These are phyloP conservation scores for Amyloporia xantha DNA, from an alignment of 768 basidiomycete species.

Conservation along the genomic window DNA sequence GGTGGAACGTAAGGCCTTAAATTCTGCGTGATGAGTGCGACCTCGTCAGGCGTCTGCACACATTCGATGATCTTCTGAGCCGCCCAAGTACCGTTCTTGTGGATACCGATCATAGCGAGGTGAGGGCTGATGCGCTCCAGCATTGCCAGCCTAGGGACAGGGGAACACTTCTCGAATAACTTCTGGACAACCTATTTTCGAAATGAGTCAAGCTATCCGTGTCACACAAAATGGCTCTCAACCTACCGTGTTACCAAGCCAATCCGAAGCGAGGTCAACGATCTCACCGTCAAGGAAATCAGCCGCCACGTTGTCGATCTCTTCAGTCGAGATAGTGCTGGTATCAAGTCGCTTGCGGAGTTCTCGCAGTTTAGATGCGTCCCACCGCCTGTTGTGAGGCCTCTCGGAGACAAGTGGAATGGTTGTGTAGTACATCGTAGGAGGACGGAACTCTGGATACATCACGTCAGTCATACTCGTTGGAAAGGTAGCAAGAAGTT, in stretches of 20 bases:
- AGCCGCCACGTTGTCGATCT: constrained; percentile 83
- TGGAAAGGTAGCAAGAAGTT: background rate
- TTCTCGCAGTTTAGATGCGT: constrained; percentile 89
- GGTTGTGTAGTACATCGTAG: constrained; percentile 93
- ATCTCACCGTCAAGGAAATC: constrained; percentile 94
- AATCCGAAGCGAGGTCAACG: constrained; percentile 93
- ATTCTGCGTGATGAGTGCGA: constrained; percentile 77
- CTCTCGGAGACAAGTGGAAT: constrained; percentile 88
- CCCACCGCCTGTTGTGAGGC: constrained; percentile 82
- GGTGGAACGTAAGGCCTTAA: constrained; percentile 90
- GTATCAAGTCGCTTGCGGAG: constrained; percentile 91
- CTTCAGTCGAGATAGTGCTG: constrained; percentile 75
- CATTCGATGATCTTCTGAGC: constrained; percentile 99
- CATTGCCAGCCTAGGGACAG: constrained; percentile 77
- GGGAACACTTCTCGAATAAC: constrained; percentile 85
- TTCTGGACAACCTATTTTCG: constrained; percentile 82
- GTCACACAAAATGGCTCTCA: background rate
- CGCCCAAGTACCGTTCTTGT: constrained; percentile 99
- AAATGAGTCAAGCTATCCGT: background rate
- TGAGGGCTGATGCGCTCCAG: constrained; percentile 90
- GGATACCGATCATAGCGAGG: constrained; percentile 95
- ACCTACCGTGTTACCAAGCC: constrained; percentile 92
- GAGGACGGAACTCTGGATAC: constrained; percentile 76
- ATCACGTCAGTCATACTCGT: background rate
- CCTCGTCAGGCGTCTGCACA: constrained; percentile 81